Evolutionary conservation across 441 rosid genomes (phyloP).

Genomic region (Metrosideros polymorpha): DNA sequence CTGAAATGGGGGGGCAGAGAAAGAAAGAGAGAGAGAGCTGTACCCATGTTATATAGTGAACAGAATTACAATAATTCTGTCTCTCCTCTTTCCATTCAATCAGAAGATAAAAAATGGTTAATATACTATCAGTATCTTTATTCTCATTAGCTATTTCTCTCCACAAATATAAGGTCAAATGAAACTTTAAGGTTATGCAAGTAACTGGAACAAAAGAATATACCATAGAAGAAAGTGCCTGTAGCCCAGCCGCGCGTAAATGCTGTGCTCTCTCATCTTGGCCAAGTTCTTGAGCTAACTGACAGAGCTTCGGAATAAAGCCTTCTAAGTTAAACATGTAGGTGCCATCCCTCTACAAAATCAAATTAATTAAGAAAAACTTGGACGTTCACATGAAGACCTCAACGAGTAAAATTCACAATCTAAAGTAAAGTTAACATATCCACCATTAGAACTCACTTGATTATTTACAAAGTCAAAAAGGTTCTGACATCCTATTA

Average conservation of each 20-base stretch:
- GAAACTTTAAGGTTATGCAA: neutral
- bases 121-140: neutral
- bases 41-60: neutral
- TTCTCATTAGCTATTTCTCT: neutral
- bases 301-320: slow-evolving; percentile 71
- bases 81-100: neutral
- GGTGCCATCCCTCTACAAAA: slow-evolving; percentile 64
- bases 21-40: neutral
- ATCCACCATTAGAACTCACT: slow-evolving; percentile 31
- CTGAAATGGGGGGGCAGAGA: neutral
- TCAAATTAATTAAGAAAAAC: slow-evolving; percentile 10
- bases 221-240: slow-evolving; percentile 70
- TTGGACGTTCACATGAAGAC: slow-evolving; percentile 3
- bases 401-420: neutral
- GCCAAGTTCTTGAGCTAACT: slow-evolving; percentile 67
- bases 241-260: slow-evolving; percentile 56
- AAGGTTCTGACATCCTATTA: slow-evolving; percentile 74
- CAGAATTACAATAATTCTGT: neutral
- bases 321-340: slow-evolving; percentile 81
- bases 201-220: neutral
- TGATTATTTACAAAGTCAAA: slow-evolving; percentile 82
- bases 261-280: slow-evolving; percentile 46
- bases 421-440: neutral
- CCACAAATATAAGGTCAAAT: neutral
- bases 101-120: neutral